These are phyloP conservation scores for Symbiodinium pilosum DNA, from an alignment of 73 alveolate species.

Conservation along the genomic window DNA sequence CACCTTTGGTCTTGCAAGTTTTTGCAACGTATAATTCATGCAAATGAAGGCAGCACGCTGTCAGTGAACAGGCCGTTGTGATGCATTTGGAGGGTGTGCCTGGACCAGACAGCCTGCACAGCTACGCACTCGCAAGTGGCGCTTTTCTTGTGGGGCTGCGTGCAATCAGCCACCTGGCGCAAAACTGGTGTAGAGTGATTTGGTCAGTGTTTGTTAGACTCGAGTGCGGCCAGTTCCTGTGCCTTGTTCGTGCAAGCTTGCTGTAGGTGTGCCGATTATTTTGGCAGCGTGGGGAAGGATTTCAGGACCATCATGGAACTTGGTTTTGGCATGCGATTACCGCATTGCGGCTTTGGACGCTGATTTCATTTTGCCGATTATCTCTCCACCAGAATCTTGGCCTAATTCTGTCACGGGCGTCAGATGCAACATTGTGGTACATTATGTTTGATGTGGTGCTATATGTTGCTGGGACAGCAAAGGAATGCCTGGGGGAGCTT, in stretches of 20 bases:
- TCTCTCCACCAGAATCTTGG: constrained; percentile 29
- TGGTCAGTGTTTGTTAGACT: background rate
- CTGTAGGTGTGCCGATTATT: constrained; percentile 46
- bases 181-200: background rate
- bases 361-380: constrained; percentile 61
- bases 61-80: constrained; percentile 35
- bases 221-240: too few relatives aligned
- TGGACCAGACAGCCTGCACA: constrained; percentile 52
- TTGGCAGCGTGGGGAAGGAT: constrained; percentile 72
- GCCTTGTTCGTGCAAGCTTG: background rate
- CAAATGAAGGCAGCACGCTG: background rate
- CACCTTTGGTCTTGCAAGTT: too few relatives aligned
- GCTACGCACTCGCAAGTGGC: constrained; percentile 86
- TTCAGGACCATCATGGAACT: constrained; percentile 51
- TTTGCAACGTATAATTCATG: too few relatives aligned
- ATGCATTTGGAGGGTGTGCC: constrained; percentile 70
- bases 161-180: constrained; percentile 33
- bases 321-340: constrained; percentile 60
- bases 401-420: background rate
- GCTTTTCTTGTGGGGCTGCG: constrained; percentile 73
- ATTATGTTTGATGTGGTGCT: background rate
- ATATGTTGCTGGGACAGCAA: background rate
- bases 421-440: background rate
- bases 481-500: constrained; percentile 89
- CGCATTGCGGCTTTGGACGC: constrained; percentile 62